Percentiles rank a stretch among this genome's conserved stretches.
These are phyloP conservation scores for Centella asiatica DNA, from an alignment of 129 eudicot genomes.

Conservation along the genomic window DNA sequence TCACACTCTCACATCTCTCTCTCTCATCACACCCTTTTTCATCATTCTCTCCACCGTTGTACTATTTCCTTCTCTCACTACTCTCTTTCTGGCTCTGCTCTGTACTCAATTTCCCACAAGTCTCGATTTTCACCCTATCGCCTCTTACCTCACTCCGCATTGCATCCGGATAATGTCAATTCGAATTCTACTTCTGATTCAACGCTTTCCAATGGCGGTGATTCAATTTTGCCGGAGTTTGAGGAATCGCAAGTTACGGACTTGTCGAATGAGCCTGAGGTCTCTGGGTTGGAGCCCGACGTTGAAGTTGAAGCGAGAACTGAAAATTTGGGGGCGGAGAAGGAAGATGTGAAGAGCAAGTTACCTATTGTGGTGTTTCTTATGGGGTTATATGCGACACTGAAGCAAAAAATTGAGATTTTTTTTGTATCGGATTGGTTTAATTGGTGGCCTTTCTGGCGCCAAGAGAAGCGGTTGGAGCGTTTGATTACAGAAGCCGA, in stretches of 20 bases:
- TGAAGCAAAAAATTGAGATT: constrained; percentile 37
- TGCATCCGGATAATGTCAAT: constrained; percentile 43
- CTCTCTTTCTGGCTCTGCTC: not conserved
- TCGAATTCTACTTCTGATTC: constrained; percentile 23
- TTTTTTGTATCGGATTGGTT: constrained; percentile 53
- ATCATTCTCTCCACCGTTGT: not conserved
- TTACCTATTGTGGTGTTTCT: constrained; percentile 48
- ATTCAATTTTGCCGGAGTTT: not conserved
- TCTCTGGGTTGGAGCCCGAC: not conserved
- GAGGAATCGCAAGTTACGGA: constrained; percentile 15
- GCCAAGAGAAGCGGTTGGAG: constrained; percentile 58
- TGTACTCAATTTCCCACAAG: not conserved
- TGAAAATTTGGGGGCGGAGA: constrained; percentile 13
- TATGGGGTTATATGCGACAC: constrained; percentile 36
- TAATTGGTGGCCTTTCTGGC: constrained; percentile 74
- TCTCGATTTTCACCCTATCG: constrained; percentile 27
- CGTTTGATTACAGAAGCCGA: constrained; percentile 67
- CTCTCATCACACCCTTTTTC: constrained; percentile 9
- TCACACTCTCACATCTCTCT: constrained; percentile 16
- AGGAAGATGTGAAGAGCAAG: constrained; percentile 23
- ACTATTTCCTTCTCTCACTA: not conserved
- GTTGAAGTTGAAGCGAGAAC: constrained; percentile 4
- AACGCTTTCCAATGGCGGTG: not conserved
- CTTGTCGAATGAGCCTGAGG: constrained; percentile 9
- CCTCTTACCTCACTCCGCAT: constrained; percentile 19